Evolutionary conservation across 139 green algal species (phyloP), one percentile per base, ranked within the genome.

Genomic region (Microglena sp.): DNA sequence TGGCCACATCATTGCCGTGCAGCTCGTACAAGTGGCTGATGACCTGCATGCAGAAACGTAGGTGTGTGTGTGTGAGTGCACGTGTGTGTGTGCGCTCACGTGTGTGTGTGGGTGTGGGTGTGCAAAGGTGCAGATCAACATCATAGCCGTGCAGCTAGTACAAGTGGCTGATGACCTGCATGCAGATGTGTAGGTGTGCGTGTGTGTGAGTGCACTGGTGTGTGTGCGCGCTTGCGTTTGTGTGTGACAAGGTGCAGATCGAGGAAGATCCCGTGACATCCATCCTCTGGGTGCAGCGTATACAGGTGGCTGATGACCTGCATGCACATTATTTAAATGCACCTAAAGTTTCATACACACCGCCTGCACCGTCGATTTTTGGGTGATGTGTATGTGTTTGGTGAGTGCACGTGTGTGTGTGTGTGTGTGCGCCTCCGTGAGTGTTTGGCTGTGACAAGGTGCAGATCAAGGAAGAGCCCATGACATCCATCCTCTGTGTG

Each of bases 21-120:
- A 88, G 82, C 73, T 94, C 81, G 62, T 91, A 96, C 70, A 93
- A 67, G 67, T 87, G 82, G 45, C 78, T 81, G 69, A 89, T 83
- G 21, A 87, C 68, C 77, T 81, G 68, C 15, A 59, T n/a, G n/a
- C n/a, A n/a, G n/a, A 26, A 21, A n/a, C n/a, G n/a, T n/a, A n/a
- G n/a, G n/a, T n/a, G n/a, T n/a, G n/a, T n/a, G n/a, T n/a, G n/a
- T n/a, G n/a, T n/a, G n/a, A n/a, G n/a, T n/a, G n/a, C n/a, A n/a
- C n/a, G n/a, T n/a, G n/a, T n/a, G n/a, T n/a, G n/a, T n/a, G n/a
- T n/a, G n/a, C n/a, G n/a, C n/a, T n/a, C n/a, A n/a, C n/a, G n/a
- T n/a, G 28, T 44, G n/a, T n/a, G n/a, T n/a, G n/a, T n/a, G n/a
- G n/a, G n/a, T n/a, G n/a, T n/a, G n/a, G n/a, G 28, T 40, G 15